These are phyloP conservation scores for Takashimella tepidaria DNA, from an alignment of 1,284 basidiomycete genomes.

Conservation along the genomic window DNA sequence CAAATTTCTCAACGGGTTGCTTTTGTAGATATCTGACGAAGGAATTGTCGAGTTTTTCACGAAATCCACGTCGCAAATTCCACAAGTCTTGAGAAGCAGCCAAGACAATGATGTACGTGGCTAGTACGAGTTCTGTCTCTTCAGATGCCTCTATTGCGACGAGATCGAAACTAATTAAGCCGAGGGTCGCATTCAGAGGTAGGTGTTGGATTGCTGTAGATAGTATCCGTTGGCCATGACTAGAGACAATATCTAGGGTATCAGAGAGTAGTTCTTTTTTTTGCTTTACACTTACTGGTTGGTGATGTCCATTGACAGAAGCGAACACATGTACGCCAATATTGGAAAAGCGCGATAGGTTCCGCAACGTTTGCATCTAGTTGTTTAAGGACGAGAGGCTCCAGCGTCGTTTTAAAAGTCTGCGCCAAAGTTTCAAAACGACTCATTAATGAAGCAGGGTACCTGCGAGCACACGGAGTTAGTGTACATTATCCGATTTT, in stretches of 20 bases:
- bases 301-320: slow-evolving; percentile 6
- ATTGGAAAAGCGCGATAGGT: neutral
- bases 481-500: no score
- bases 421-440: neutral
- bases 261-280: slow-evolving; percentile 5
- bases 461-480: no score
- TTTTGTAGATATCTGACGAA: neutral
- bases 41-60: neutral
- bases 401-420: slow-evolving; percentile 5
- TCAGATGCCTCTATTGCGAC: neutral
- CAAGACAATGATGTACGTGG: slow-evolving; percentile 8
- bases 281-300: neutral
- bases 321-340: slow-evolving; percentile 1
- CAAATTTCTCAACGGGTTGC: neutral
- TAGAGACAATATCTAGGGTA: neutral
- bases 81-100: neutral
- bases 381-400: slow-evolving; percentile 1
- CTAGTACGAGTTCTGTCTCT: neutral
- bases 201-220: neutral
- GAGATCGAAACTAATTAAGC: slow-evolving; percentile 7
- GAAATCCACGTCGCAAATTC: neutral
- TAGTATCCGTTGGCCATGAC: neutral
- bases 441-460: neutral
- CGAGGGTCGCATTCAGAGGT: neutral
- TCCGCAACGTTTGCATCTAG: neutral